A percentile compares a stretch with the other conserved stretches of the same genome.
Evolutionary conservation across 345 rosid species (phyloP).

Genomic region (Populus alba): DNA sequence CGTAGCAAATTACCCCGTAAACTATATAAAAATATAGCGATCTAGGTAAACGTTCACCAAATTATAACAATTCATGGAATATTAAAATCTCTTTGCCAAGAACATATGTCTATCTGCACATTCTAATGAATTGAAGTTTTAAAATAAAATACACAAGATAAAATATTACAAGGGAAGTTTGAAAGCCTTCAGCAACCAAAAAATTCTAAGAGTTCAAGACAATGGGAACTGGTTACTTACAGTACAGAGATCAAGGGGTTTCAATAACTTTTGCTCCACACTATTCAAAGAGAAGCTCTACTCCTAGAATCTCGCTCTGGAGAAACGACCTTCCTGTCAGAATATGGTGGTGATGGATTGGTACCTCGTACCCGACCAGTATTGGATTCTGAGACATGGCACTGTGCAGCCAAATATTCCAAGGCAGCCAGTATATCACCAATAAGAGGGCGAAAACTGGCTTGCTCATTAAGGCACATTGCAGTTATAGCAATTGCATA

Average conservation of each 20-base stretch:
- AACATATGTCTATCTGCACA: too few species aligned
- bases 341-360: neutral
- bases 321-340: neutral
- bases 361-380: neutral
- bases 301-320: neutral
- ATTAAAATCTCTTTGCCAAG: too few species aligned
- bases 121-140: too few species aligned
- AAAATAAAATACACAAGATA: neutral
- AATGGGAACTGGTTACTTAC: conserved; percentile 2
- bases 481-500: conserved; percentile 82
- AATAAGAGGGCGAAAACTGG: conserved; percentile 77
- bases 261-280: neutral
- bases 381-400: conserved; percentile 6
- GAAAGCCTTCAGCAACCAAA: neutral
- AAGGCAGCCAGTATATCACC: conserved; percentile 88
- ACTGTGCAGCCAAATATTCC: conserved; percentile 16
- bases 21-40: too few species aligned
- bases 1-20: too few species aligned
- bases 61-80: too few species aligned
- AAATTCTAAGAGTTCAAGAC: neutral
- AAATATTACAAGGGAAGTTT: neutral
- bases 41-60: too few species aligned
- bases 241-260: conserved; percentile 10
- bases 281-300: conserved; percentile 1
- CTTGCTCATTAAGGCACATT: conserved; percentile 95